Base-by-base conservation (phyloP, 345 rosid genomes). In the Viola odorata region DNA sequence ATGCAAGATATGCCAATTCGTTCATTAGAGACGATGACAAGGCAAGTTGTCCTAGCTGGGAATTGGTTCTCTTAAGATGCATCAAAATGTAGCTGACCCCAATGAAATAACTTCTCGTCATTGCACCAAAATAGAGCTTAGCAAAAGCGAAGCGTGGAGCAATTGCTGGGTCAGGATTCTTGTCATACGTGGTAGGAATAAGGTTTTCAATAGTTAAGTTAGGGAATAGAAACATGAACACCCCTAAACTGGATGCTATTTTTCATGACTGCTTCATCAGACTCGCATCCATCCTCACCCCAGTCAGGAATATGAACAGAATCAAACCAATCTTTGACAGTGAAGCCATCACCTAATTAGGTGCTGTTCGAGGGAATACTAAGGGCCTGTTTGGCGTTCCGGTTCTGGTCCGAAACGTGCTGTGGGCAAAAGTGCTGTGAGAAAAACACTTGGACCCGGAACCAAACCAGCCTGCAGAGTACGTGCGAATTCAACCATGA, bases 11-110 rank as follows among this genome's bases (percentile, higher is more conserved):
- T 12, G 13, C 1, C 36, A 69, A 12, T 5, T 79, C 73, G 13
- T 48, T 5, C 1, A 75, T 7, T 71, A 79, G 56, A 6, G 80
- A 57, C 3, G 79, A 12, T 14, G 84, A 73, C 50, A 80, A 40
- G 10, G 78, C 78, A 5, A 80, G 44, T 51, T 60, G 73, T 10
- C 84, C 84, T n/a, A n/a, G n/a, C n/a, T n/a, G 66, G 0, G 84
- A 58, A 54, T 80, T 80, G 8, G 62, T 66, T 44, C 75, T 75
- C 73, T 71, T 78, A 15, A 64, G 69, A 44, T 75, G 72, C 77
- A 72, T 68, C 11, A 78, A 39, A 47, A 23, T 23, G 32, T 23
- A 23, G 32, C 32, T 23, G 1, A 23, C 32, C 2, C 32, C 32
- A 23, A 23, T 72, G 40, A 75, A 78, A 4, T 61, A 54, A 1